Base-by-base conservation (phyloP, 257 asterid species). In the Nicotiana tabacum region DNA sequence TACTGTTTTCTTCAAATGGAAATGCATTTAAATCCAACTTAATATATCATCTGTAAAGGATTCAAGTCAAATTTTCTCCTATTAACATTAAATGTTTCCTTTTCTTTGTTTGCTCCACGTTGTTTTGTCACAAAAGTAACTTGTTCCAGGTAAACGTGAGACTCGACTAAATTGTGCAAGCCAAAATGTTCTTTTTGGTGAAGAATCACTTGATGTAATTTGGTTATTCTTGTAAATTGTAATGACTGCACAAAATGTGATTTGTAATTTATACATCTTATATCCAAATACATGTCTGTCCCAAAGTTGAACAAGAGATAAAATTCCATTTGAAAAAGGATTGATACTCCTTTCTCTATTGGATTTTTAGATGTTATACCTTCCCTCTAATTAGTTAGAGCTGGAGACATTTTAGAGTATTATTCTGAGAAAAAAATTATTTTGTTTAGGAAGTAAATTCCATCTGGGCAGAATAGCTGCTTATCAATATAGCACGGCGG, bases 401-500 rank as follows among this genome's bases (percentile, higher is more conserved):
- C 18, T 56, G 27, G 27, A 57, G 64, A 9, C 17, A 2, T 29
- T 17, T 56, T 65, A 43, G 21, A 8, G 30, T 35, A 46, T 12
- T 82, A n/a, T 33, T 51, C 39, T 57, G 68, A 43, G 18, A 5
- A 33, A 37, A 37, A n/a, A 10, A 24, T 32, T 83, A 24, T 70
- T 83, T 72, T 87, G 13, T 86, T 67, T 83, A 94, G 99, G 99
- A 78, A 91, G 85, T 62, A 90, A 60, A 74, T 77, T 83, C 30
- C 53, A 66, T 84, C 82, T 82, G 16, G 83, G 90, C 51, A 60
- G 91, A 86, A 90, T 93, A 79, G 84, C 89, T 51, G 84, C 90
- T 56, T 65, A 51, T 77, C 85, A 89, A 21, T 94, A 82, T 80
- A 84, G 96, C 90, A 91, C 97, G 17, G 93, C 96, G 0, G 90